Evolutionary conservation across 2,329 filamentous ascomycete species (phyloP).

Genomic region (Ascochyta pisi): DNA sequence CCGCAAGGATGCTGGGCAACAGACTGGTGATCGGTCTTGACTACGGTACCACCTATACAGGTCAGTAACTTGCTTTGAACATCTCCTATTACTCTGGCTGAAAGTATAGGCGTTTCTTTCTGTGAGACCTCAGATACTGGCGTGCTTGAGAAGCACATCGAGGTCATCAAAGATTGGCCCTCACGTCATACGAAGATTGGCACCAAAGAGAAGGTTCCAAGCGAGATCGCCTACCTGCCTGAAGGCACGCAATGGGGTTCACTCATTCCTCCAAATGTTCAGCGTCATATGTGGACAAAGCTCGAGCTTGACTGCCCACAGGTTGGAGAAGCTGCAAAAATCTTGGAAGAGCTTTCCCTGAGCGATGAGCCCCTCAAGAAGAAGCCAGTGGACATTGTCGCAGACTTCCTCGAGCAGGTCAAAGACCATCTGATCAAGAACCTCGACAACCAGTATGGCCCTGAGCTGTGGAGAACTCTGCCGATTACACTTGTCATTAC

Average conservation of each 20-base stretch:
- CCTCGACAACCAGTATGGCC: constrained; percentile 30
- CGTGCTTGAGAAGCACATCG: constrained; percentile 18
- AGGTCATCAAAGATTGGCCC: constrained; percentile 39
- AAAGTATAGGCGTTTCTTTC: constrained; percentile 35
- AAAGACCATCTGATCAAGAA: constrained; percentile 29
- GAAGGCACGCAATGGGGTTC: constrained; percentile 26
- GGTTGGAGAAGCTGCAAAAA: constrained; percentile 25
- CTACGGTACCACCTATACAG: constrained; percentile 33
- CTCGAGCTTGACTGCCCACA: constrained; percentile 30
- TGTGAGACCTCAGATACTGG: constrained; percentile 33
- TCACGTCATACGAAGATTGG: constrained; percentile 27
- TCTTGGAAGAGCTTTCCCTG: constrained; percentile 20
- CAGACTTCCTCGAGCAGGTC: constrained; percentile 36
- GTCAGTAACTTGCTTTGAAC: constrained; percentile 1
- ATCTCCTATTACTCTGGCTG: background rate
- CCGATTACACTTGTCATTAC: constrained; percentile 33
- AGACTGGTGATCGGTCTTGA: constrained; percentile 26
- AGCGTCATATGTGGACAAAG: constrained; percentile 45
- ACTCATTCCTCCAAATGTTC: constrained; percentile 21
- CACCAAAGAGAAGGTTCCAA: constrained; percentile 41
- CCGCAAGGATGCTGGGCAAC: background rate
- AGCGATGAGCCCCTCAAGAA: background rate
- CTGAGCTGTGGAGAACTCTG: constrained; percentile 24
- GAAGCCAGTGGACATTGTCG: constrained; percentile 37
- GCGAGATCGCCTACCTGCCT: constrained; percentile 29